Evolutionary conservation across 1,139 yeast genomes (phyloP).

Genomic region (Casaregolazyma suthepensis): DNA sequence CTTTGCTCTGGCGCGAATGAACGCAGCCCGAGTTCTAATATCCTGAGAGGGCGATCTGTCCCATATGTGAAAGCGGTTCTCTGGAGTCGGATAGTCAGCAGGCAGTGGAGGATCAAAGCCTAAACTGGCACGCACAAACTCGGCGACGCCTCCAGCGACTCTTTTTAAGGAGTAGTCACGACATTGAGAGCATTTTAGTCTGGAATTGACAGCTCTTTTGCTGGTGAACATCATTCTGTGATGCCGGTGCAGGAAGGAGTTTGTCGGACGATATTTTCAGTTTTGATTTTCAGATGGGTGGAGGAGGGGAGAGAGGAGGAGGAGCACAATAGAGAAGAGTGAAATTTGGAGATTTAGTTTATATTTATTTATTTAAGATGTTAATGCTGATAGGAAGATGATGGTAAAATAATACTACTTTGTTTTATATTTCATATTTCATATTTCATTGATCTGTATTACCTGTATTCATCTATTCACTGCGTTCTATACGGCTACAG

Average conservation of each 20-base stretch:
- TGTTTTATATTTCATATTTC: too few species aligned
- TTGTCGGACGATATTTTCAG: neutral
- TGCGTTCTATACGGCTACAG: too few species aligned
- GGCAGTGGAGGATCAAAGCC: constrained; percentile 60
- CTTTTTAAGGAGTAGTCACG: constrained; percentile 1
- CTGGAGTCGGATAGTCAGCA: constrained; percentile 57
- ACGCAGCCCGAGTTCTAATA: constrained; percentile 84
- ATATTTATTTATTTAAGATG: too few species aligned
- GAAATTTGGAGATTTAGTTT: too few species aligned
- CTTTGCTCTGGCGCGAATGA: constrained; percentile 76
- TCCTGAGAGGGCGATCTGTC: constrained; percentile 88
- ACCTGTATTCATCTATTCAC: too few species aligned
- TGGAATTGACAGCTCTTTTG: neutral
- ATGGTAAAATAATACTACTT: too few species aligned
- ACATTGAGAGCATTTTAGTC: neutral
- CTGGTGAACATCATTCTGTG: neutral
- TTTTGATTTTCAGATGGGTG: neutral
- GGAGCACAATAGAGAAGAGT: neutral
- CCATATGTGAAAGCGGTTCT: constrained; percentile 74
- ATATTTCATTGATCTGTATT: too few species aligned
- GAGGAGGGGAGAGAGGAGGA: neutral
- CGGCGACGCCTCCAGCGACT: constrained; percentile 19
- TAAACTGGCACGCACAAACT: constrained; percentile 48
- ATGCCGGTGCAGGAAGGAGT: neutral
- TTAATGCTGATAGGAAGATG: too few species aligned